A percentile compares a stretch with the other conserved stretches of the same genome.
Conservation (phyloP, 441 rosid genomes). For the Adansonia gregorii region DNA sequence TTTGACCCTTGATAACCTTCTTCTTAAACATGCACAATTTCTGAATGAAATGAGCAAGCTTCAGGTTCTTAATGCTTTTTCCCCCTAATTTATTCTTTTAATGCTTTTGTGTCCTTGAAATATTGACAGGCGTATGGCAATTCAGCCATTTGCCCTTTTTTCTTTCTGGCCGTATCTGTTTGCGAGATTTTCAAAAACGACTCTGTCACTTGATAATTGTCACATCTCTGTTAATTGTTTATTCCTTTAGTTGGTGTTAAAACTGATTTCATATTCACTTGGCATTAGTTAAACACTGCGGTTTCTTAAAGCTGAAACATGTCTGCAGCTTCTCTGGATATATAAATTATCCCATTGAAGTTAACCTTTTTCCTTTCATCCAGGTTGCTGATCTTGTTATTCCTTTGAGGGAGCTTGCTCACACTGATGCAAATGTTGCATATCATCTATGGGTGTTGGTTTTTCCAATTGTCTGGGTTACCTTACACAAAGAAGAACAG, state of each 20-base stretch:
- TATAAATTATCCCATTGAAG: conserved; percentile 22
- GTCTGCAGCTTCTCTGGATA: background rate
- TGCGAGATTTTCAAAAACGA: background rate
- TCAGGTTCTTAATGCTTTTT: conserved; percentile 53
- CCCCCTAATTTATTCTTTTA: background rate
- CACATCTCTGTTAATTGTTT: conserved; percentile 1
- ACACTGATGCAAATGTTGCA: conserved; percentile 94
- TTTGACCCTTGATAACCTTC: conserved; percentile 73
- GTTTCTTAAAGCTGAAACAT: conserved; percentile 15
- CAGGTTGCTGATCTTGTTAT: conserved; percentile 94
- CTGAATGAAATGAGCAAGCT: conserved; percentile 83
- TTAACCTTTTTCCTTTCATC: conserved; percentile 27
- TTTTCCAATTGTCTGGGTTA: conserved; percentile 98
- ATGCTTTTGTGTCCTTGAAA: conserved; percentile 4
- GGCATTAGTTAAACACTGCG: background rate
- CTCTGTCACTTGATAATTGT: background rate
- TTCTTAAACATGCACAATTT: conserved; percentile 84
- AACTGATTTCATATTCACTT: conserved; percentile 16
- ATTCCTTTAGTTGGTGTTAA: background rate
- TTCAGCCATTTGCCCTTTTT: conserved; percentile 1
- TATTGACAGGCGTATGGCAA: background rate
- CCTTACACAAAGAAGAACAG: conserved; percentile 89
- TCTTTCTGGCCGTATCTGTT: background rate
- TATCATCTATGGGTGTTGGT: conserved; percentile 97
- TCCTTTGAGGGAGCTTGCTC: conserved; percentile 94